Base-by-base conservation (phyloP, 2,329 filamentous ascomycete genomes). In the Hirsutella rhossiliensis region DNA sequence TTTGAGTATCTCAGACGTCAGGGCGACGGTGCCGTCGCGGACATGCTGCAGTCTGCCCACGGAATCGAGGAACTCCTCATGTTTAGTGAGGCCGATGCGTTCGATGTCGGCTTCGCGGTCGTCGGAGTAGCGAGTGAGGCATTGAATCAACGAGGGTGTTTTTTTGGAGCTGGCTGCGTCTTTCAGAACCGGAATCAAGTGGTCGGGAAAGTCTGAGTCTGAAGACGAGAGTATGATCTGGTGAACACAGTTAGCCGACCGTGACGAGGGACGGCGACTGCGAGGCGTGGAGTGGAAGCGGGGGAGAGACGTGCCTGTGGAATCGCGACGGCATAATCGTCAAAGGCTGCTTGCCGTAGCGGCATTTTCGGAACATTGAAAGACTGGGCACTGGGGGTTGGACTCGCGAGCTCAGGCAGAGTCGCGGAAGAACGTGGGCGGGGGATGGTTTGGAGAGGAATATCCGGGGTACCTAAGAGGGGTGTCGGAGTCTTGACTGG, bases 31-130 rank as follows among this genome's bases (percentile, higher is more conserved):
- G 36, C 87, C 88, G 62, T 96, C 87, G 43, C 90, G 83, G 42
- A 97, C 88, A 47, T 80, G 78, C 54, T 97, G 84, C n/a, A 98
- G 76, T 58, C 94, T 87, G 56, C 92, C 94, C 52, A 98, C 88
- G 0, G 90, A 96, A 51, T 78, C 80, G 30, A 97, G 82, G 58
- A 98, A 98, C 57, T 96, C 92, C 58, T 97, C 90, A 57, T 98
- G 92, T 56, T 96, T 95, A 11, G 86, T 90, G 56, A 95, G 81
- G 54, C 92, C 95, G 54, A 97, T 94, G 19, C 79, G 79, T 66
- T 98, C 92, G 51, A 98, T 97, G 55, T 97, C 89, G 13, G 77
- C 66, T 62, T 98, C 92, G 48, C 89, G 82, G 40, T 92, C 86
- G 52, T 83, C 81, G 30, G 89, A 86, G 62, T 95, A 94, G 52